A percentile compares a stretch with the other conserved stretches of the same genome.
These are phyloP conservation scores for Biancaea sappan DNA, from an alignment of 306 rosid genomes.

Conservation along the genomic window DNA sequence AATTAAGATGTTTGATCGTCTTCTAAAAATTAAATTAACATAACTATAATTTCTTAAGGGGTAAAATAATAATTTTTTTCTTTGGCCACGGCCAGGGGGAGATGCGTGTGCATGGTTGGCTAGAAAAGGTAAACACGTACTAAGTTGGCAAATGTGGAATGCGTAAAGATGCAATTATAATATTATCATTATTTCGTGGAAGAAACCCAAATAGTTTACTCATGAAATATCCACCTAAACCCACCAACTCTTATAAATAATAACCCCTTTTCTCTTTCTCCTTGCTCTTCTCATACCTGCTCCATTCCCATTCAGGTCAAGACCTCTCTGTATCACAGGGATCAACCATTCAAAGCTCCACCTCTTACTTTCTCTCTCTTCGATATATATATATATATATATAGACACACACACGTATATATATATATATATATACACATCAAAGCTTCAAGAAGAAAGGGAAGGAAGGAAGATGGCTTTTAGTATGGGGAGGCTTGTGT, in stretches of 20 bases:
- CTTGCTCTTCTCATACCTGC: background rate
- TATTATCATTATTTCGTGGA: background rate
- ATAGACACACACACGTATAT: too few species aligned
- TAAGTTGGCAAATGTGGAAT: background rate
- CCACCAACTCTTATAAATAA: background rate
- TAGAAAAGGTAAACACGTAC: background rate
- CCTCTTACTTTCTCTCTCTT: background rate
- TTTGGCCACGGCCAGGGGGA: too few species aligned
- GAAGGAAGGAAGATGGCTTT: conserved; percentile 8
- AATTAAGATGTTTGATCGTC: too few species aligned
- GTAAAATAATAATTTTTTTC: too few species aligned
- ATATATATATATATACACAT: too few species aligned
- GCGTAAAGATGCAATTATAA: background rate
- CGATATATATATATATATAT: too few species aligned
- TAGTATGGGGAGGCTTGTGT: conserved; percentile 35
- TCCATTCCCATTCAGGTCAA: background rate
- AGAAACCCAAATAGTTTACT: background rate
- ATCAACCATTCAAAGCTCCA: background rate
- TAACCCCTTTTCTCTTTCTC: background rate
- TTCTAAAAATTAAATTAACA: too few species aligned
- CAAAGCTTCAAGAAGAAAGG: background rate
- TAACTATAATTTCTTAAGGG: too few species aligned
- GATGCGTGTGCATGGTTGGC: background rate
- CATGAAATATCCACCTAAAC: background rate
- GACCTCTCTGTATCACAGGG: too few species aligned